Conservation (phyloP, 176 grass and related monocot species). For the Carex kokanica region DNA sequence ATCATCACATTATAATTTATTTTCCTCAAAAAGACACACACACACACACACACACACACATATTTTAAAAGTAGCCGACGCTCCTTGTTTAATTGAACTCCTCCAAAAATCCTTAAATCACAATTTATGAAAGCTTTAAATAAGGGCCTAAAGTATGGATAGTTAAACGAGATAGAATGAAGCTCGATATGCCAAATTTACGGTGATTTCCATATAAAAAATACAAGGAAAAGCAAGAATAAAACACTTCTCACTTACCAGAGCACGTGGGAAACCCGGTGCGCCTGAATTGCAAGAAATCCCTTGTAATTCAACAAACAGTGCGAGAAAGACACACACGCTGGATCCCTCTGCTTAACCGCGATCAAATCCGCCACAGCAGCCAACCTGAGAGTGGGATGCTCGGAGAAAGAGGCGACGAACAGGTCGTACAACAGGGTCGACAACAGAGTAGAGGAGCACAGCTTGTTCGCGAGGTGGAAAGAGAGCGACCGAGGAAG, state of each 20-base stretch:
- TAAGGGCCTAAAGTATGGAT: too few species aligned
- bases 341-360: slow-evolving; percentile 57
- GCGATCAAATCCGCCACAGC: slow-evolving; percentile 72
- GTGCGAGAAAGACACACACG: slow-evolving; percentile 70
- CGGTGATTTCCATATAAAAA: neutral
- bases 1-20: neutral
- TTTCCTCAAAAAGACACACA: neutral
- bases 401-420: slow-evolving; percentile 47
- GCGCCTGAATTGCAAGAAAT: slow-evolving; percentile 90
- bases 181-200: neutral
- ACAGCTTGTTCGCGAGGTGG: slow-evolving; percentile 97
- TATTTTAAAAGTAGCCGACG: too few species aligned
- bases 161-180: too few species aligned
- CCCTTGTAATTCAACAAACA: slow-evolving; percentile 98
- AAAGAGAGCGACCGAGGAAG: slow-evolving; percentile 70
- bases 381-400: slow-evolving; percentile 49
- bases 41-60: too few species aligned
- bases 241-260: slow-evolving; percentile 33
- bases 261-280: slow-evolving; percentile 75
- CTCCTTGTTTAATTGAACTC: neutral
- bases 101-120: neutral
- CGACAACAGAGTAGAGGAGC: slow-evolving; percentile 83
- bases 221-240: neutral
- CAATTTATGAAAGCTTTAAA: too few species aligned
- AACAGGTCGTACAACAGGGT: slow-evolving; percentile 93